Evolutionary conservation across 2,329 filamentous ascomycete genomes (phyloP).

Genomic region (Macrophomina phaseolina): DNA sequence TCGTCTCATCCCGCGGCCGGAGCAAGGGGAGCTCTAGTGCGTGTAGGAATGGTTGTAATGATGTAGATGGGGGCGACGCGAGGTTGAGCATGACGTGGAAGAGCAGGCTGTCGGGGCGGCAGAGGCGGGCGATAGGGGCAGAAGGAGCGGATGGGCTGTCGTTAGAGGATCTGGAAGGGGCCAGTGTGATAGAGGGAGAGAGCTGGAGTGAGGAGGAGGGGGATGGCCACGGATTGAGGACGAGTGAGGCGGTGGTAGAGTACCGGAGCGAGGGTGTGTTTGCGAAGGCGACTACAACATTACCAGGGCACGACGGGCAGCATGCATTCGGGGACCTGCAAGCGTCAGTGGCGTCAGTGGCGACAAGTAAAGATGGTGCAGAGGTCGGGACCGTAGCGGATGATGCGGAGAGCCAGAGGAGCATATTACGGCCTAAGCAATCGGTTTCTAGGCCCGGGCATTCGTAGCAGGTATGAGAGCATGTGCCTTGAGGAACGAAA

Average conservation of each 20-base stretch:
- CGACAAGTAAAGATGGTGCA: neutral
- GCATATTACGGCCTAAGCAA: neutral
- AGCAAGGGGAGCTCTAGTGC: neutral
- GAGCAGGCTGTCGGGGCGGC: neutral
- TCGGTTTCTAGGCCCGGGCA: neutral
- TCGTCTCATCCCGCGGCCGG: neutral
- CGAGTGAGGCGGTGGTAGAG: neutral
- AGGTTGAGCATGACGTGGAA: neutral
- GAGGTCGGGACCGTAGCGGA: neutral
- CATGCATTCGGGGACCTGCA: neutral
- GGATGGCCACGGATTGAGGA: neutral
- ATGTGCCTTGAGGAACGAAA: too few relatives aligned
- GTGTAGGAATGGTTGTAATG: neutral
- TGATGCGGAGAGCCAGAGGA: constrained; percentile 8
- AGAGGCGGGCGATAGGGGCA: too few relatives aligned
- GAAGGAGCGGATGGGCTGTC: neutral
- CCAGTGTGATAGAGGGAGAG: neutral
- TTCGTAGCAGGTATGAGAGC: neutral
- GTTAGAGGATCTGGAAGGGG: neutral
- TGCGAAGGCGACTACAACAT: neutral
- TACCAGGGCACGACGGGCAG: too few relatives aligned
- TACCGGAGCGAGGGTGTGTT: neutral
- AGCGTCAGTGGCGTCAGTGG: too few relatives aligned
- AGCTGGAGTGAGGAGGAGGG: neutral
- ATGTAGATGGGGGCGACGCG: neutral